Evolutionary conservation across 2,329 filamentous ascomycete species (phyloP).

Genomic region (Scedosporium apiospermum): DNA sequence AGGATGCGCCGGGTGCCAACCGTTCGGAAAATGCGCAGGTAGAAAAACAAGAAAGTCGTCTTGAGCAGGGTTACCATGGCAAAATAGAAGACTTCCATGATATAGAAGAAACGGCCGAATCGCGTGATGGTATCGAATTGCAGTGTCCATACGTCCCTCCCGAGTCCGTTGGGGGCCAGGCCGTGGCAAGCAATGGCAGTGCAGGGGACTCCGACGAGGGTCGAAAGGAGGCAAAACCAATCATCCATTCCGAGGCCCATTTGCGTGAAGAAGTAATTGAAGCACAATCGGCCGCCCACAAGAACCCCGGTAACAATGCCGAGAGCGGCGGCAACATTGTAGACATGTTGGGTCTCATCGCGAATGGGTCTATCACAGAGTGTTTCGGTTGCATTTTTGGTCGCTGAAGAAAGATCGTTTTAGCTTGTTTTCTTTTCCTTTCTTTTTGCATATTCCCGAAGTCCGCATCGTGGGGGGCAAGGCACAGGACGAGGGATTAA

Average conservation of each 20-base stretch:
- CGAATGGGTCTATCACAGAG: slow-evolving; percentile 18
- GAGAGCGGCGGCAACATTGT: slow-evolving; percentile 22
- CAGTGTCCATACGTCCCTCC: slow-evolving; percentile 42
- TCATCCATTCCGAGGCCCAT: slow-evolving; percentile 29
- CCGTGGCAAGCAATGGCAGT: slow-evolving; percentile 22
- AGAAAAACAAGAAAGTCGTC: slow-evolving; percentile 43
- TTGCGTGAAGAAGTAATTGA: slow-evolving; percentile 21
- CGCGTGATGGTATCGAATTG: slow-evolving; percentile 27
- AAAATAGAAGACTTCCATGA: slow-evolving; percentile 36
- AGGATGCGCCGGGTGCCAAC: slow-evolving; percentile 27
- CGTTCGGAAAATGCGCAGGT: slow-evolving; percentile 42
- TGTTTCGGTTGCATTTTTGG: slow-evolving; percentile 14
- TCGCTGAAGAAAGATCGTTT: slow-evolving; percentile 2
- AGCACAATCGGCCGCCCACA: slow-evolving; percentile 29
- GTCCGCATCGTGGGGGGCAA: background rate
- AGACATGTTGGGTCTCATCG: slow-evolving; percentile 22
- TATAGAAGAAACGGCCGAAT: slow-evolving; percentile 33
- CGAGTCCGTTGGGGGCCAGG: slow-evolving; percentile 30
- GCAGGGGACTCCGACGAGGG: slow-evolving; percentile 18
- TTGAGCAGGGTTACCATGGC: slow-evolving; percentile 35
- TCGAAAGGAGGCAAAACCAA: slow-evolving; percentile 21
- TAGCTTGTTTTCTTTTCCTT: background rate
- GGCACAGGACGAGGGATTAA: background rate
- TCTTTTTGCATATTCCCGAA: too few species aligned
- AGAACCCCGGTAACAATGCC: slow-evolving; percentile 27